These are phyloP conservation scores for Graphilbum ipis-grandicollis DNA, from an alignment of 2,329 filamentous ascomycete species.

Conservation along the genomic window DNA sequence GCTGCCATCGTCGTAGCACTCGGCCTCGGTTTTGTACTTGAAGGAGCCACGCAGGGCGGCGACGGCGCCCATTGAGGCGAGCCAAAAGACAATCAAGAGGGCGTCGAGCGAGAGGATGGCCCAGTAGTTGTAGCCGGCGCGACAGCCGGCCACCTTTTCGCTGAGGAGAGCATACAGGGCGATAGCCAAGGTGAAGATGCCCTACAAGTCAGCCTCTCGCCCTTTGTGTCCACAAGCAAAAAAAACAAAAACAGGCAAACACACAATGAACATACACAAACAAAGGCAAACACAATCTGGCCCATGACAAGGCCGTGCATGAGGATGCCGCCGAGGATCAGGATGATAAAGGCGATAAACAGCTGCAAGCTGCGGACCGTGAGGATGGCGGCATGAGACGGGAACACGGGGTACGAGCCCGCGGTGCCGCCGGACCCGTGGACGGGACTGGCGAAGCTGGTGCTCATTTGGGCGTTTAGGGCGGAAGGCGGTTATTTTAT, in stretches of 20 bases:
- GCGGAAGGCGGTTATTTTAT: too few relatives aligned
- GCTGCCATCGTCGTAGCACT: constrained; percentile 14
- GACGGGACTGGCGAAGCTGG: constrained; percentile 5
- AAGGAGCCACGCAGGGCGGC: constrained; percentile 14
- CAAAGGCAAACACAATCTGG: constrained; percentile 12
- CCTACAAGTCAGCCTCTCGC: constrained; percentile 8
- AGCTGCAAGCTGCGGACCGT: constrained; percentile 14
- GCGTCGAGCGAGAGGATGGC: constrained; percentile 15
- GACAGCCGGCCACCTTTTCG: constrained; percentile 13
- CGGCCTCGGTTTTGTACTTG: constrained; percentile 7
- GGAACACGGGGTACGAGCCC: constrained; percentile 10
- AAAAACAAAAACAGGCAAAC: too few relatives aligned
- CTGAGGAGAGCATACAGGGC: constrained; percentile 12
- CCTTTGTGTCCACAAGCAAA: too few relatives aligned
- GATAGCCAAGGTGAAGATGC: constrained; percentile 14
- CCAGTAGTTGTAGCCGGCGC: constrained; percentile 16
- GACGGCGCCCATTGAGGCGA: constrained; percentile 15
- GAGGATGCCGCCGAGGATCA: constrained; percentile 12
- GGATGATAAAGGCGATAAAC: constrained; percentile 12
- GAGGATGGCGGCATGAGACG: constrained; percentile 12
- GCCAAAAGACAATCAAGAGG: constrained; percentile 16
- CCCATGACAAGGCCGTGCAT: constrained; percentile 14
- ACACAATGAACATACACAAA: constrained; percentile 12
- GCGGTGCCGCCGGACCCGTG: constrained; percentile 4
- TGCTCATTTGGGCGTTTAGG: too few relatives aligned